A percentile compares a stretch with the other conserved stretches of the same genome.
Evolutionary conservation across 2,329 filamentous ascomycete genomes (phyloP).

Genomic region (Sarocladium strictum): DNA sequence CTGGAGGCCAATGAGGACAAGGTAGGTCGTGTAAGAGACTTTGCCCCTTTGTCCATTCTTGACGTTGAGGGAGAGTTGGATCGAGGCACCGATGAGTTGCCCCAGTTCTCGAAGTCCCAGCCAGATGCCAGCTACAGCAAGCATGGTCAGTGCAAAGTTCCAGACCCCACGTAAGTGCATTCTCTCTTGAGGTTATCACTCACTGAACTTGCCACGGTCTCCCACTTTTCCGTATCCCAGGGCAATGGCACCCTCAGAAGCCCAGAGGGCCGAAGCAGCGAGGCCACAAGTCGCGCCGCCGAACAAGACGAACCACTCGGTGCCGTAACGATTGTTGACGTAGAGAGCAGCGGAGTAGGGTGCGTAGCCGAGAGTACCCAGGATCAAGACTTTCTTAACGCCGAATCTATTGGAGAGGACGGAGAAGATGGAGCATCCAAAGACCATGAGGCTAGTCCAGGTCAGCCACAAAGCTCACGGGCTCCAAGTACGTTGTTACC

Average conservation of each 20-base stretch:
- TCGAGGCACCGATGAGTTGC: constrained; percentile 44
- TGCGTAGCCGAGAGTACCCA: constrained; percentile 42
- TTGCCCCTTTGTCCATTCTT: constrained; percentile 28
- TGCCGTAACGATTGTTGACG: constrained; percentile 44
- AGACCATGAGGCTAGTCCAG: constrained; percentile 39
- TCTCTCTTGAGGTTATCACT: constrained; percentile 10
- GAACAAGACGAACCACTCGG: constrained; percentile 45
- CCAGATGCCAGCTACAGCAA: constrained; percentile 39
- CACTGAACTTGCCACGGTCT: constrained; percentile 38
- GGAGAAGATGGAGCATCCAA: constrained; percentile 33
- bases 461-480: no score
- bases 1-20: constrained; percentile 23
- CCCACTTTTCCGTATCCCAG: constrained; percentile 41
- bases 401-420: constrained; percentile 44
- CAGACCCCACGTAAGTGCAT: no score
- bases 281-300: constrained; percentile 43
- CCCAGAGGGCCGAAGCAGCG: constrained; percentile 45
- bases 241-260: constrained; percentile 43
- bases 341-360: constrained; percentile 43
- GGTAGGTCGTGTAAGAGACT: constrained; percentile 20
- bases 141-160: fast-evolving
- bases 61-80: constrained; percentile 43
- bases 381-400: constrained; percentile 36
- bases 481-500: no score
- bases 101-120: constrained; percentile 46